A percentile compares a stretch with the other conserved stretches of the same genome.
These are phyloP conservation scores for Agrocybe praecox DNA, from an alignment of 768 basidiomycete genomes.

Conservation along the genomic window DNA sequence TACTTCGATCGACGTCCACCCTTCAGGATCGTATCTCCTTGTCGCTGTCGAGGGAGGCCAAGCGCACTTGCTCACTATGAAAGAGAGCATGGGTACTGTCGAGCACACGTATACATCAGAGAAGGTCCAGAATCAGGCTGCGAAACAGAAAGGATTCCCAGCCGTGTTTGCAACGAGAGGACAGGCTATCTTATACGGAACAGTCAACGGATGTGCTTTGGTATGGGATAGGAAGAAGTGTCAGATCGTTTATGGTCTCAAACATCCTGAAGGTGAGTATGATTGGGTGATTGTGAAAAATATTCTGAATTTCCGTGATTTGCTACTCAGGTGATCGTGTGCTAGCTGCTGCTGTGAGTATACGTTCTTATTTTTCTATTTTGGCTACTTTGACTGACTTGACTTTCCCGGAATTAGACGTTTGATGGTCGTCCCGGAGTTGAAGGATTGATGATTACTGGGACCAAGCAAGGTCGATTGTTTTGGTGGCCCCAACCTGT, in stretches of 20 bases:
- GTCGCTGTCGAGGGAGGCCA: slow-evolving; percentile 53
- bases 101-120: slow-evolving; percentile 53
- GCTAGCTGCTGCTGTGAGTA: slow-evolving; percentile 43
- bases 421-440: slow-evolving; percentile 45
- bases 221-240: slow-evolving; percentile 65
- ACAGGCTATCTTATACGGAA: slow-evolving; percentile 60
- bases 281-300: slow-evolving; percentile 5
- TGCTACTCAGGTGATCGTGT: slow-evolving; percentile 38
- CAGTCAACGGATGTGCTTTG: slow-evolving; percentile 52
- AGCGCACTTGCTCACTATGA: slow-evolving; percentile 53
- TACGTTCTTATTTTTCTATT: not conserved
- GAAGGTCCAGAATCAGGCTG: slow-evolving; percentile 27
- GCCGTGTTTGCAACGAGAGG: slow-evolving; percentile 57
- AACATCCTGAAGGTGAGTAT: slow-evolving; percentile 58
- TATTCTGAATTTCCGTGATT: slow-evolving; percentile 13
- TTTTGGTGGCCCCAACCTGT: slow-evolving; percentile 61
- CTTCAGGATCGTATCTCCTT: slow-evolving; percentile 50
- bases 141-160: slow-evolving; percentile 34
- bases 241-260: slow-evolving; percentile 57
- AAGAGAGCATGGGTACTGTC: slow-evolving; percentile 52
- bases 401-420: slow-evolving; percentile 31
- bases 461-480: slow-evolving; percentile 55
- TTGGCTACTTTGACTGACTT: slow-evolving; percentile 3
- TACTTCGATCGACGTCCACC: slow-evolving; percentile 54
- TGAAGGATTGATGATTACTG: slow-evolving; percentile 53